A percentile compares a stretch with the other conserved stretches of the same genome.
Evolutionary conservation across 2,329 filamentous ascomycete species (phyloP).

Genomic region (Sphaerulina populicola): DNA sequence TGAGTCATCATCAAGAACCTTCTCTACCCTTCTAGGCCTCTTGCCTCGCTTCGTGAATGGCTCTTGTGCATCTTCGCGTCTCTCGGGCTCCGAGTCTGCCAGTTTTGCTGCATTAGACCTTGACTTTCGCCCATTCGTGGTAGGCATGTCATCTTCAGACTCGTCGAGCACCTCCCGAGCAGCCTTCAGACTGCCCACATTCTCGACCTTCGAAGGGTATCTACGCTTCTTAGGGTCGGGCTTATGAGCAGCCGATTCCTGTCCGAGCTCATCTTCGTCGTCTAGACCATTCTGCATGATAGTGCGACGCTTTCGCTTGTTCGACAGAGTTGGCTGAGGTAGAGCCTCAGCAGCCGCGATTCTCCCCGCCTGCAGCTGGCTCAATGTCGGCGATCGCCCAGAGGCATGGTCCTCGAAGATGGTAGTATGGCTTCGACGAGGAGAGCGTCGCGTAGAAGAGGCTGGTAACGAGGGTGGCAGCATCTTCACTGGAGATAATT

Average conservation of each 20-base stretch:
- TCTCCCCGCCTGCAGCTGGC: slow-evolving; percentile 31
- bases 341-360: slow-evolving; percentile 18
- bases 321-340: slow-evolving; percentile 10
- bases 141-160: neutral
- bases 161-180: neutral
- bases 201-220: slow-evolving; percentile 11
- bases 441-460: slow-evolving; percentile 15
- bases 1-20: slow-evolving; percentile 3
- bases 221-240: slow-evolving; percentile 12
- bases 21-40: neutral
- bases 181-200: neutral
- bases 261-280: slow-evolving; percentile 24
- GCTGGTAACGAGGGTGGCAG: slow-evolving; percentile 18
- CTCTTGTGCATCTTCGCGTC: neutral
- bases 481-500: slow-evolving; percentile 14
- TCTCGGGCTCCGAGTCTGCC: neutral
- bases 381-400: slow-evolving; percentile 25
- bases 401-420: slow-evolving; percentile 32
- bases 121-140: neutral
- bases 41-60: neutral
- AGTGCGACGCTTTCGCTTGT: slow-evolving; percentile 14
- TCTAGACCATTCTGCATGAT: slow-evolving; percentile 20
- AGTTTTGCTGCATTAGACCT: neutral
- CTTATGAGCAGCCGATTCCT: slow-evolving; percentile 10
- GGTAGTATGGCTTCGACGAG: slow-evolving; percentile 28